Conservation (phyloP, 306 rosid genomes). For the Vigna mungo region DNA sequence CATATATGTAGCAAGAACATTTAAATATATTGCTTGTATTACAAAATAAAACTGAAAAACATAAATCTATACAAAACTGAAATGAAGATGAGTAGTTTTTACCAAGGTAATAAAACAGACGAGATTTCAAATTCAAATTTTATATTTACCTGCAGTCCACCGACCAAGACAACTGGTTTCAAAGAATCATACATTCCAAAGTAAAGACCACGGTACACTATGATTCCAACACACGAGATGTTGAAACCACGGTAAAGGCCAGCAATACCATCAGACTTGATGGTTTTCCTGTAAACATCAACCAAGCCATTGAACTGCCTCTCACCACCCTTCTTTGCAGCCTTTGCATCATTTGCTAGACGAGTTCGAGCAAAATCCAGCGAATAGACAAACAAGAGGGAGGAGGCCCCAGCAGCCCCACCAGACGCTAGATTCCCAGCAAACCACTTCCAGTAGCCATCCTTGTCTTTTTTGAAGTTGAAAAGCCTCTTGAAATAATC, state of each 20-base stretch:
- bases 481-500: conserved; percentile 84
- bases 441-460: conserved; percentile 90
- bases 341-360: conserved; percentile 73
- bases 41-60: not conserved
- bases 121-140: conserved; percentile 1
- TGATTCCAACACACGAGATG: conserved; percentile 76
- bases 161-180: conserved; percentile 76
- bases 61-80: not conserved
- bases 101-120: not conserved
- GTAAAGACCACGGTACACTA: conserved; percentile 83
- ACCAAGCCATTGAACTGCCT: conserved; percentile 83
- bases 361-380: conserved; percentile 81
- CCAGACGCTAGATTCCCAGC: conserved; percentile 89
- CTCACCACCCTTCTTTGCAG: conserved; percentile 76
- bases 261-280: conserved; percentile 71
- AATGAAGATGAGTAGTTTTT: not conserved
- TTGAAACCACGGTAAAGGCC: conserved; percentile 85
- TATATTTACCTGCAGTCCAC: conserved; percentile 61
- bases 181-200: conserved; percentile 87
- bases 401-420: conserved; percentile 84
- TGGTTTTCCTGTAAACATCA: conserved; percentile 78
- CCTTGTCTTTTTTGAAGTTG: conserved; percentile 76
- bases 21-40: not conserved
- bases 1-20: not conserved
- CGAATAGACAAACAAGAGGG: conserved; percentile 75